Evolutionary conservation across 345 rosid genomes (phyloP).

Genomic region (Pelargonium nanum): DNA sequence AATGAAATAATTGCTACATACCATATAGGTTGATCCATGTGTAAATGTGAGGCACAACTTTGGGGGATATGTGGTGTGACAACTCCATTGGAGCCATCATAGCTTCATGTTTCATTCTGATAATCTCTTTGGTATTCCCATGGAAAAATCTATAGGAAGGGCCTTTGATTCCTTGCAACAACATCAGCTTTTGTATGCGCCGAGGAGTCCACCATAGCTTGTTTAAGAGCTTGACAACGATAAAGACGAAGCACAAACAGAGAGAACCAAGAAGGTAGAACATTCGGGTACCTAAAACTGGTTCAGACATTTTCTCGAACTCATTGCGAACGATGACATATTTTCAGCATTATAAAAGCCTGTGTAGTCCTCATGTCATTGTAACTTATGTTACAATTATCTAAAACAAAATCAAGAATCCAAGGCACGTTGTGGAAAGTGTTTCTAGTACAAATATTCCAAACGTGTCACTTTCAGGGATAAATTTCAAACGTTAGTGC

Average conservation of each 20-base stretch:
- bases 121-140: constrained; percentile 8
- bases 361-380: no score
- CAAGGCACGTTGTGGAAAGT: no score
- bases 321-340: no score
- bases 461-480: no score
- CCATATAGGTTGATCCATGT: constrained; percentile 10
- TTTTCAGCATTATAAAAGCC: no score
- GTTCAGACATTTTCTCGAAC: no score
- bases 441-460: no score
- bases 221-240: not conserved
- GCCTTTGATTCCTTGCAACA: constrained; percentile 10
- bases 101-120: constrained; percentile 10
- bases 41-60: constrained; percentile 11
- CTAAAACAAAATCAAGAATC: no score
- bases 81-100: not conserved
- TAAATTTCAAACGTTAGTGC: no score
- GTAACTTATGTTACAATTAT: no score
- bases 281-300: no score
- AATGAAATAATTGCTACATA: not conserved
- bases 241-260: constrained; percentile 1
- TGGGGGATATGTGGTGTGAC: constrained; percentile 8
- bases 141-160: constrained; percentile 15
- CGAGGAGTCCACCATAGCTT: constrained; percentile 16
- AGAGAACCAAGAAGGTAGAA: no score
- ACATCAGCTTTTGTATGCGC: constrained; percentile 11